Evolutionary conservation across 2,329 filamentous ascomycete species (phyloP).

Genomic region (Didymella glomerata): DNA sequence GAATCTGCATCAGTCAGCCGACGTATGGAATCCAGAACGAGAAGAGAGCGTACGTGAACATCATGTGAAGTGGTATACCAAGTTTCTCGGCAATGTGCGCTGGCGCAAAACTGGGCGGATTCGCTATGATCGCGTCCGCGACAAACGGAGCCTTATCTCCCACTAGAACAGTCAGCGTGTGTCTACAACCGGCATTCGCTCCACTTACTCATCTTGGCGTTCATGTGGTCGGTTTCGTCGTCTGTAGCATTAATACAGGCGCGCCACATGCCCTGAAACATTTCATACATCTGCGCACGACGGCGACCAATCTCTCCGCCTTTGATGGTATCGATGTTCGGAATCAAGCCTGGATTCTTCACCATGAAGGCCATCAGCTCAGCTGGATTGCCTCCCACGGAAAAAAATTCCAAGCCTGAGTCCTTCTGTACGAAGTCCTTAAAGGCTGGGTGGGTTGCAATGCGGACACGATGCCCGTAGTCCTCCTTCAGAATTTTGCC

Average conservation of each 20-base stretch:
- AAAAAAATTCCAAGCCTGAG: constrained; percentile 79
- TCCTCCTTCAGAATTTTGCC: constrained; percentile 75
- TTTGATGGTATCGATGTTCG: constrained; percentile 74
- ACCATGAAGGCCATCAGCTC: constrained; percentile 92
- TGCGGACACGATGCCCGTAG: constrained; percentile 77
- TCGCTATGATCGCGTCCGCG: constrained; percentile 82
- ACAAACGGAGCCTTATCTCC: constrained; percentile 74
- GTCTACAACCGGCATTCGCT: no score
- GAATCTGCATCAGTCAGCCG: constrained; percentile 57
- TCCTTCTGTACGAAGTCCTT: constrained; percentile 78
- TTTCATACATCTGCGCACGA: constrained; percentile 76
- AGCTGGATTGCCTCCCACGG: constrained; percentile 78
- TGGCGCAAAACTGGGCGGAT: constrained; percentile 80
- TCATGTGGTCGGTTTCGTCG: constrained; percentile 68
- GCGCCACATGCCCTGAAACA: constrained; percentile 85
- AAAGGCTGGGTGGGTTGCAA: constrained; percentile 82
- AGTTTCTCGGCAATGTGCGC: constrained; percentile 78
- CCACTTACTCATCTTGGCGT: constrained; percentile 63
- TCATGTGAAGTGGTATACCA: constrained; percentile 79
- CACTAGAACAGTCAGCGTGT: constrained; percentile 52
- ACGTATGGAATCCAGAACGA: constrained; percentile 15
- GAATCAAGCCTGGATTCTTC: constrained; percentile 81
- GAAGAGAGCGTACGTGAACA: constrained; percentile 77
- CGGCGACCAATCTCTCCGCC: constrained; percentile 75
- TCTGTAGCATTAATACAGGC: constrained; percentile 79